These are phyloP conservation scores for Trichoderma sp. DNA, from an alignment of 2,329 filamentous ascomycete species.

Conservation along the genomic window DNA sequence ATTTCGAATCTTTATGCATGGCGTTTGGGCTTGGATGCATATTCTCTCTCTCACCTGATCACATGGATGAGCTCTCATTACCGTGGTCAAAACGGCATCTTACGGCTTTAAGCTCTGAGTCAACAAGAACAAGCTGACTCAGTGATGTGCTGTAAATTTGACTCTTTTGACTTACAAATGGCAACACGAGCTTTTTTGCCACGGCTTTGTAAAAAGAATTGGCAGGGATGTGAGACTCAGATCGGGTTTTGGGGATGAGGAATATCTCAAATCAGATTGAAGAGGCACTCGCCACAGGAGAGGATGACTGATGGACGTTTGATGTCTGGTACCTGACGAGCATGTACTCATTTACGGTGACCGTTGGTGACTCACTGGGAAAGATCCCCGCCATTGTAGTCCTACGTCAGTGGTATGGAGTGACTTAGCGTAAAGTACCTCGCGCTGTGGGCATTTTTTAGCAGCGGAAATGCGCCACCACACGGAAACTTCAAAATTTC, in stretches of 20 bases:
- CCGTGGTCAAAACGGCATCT: neutral
- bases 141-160: neutral
- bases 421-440: neutral
- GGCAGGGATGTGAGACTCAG: neutral
- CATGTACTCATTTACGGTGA: neutral
- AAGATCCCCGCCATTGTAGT: neutral
- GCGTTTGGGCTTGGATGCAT: neutral
- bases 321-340: neutral
- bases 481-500: conserved; percentile 18
- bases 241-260: neutral
- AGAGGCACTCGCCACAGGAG: neutral
- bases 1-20: neutral
- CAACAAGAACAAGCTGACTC: neutral
- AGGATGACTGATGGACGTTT: neutral
- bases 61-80: neutral
- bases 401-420: neutral
- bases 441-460: neutral
- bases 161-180: neutral
- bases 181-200: neutral
- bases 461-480: conserved; percentile 17
- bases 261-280: neutral
- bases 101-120: conserved; percentile 7
- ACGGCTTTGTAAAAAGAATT: neutral
- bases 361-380: conserved; percentile 2
- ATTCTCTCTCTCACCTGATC: neutral